Evolutionary conservation across 2,329 filamentous ascomycete species (phyloP).

Genomic region (Colletotrichum lindemuthianum): DNA sequence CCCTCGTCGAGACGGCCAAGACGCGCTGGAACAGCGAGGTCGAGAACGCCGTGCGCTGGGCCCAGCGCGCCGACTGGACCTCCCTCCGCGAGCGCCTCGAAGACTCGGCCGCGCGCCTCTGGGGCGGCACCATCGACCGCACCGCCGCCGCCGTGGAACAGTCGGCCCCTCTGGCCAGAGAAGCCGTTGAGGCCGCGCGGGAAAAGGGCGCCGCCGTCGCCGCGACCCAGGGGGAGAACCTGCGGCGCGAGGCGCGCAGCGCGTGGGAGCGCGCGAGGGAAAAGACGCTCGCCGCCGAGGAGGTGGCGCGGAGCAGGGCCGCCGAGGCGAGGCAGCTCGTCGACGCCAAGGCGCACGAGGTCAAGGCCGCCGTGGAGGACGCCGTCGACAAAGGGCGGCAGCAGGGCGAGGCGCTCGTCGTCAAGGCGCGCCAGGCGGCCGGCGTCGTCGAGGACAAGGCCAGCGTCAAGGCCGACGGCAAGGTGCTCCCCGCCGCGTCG

Average conservation of each 20-base stretch:
- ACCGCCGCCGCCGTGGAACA: conserved; percentile 41
- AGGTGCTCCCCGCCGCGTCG: conserved; percentile 50
- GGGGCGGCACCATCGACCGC: conserved; percentile 50
- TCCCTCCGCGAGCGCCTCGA: conserved; percentile 69
- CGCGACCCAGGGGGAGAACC: conserved; percentile 36
- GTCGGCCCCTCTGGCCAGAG: conserved; percentile 46
- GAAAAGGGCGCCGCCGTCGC: conserved; percentile 48
- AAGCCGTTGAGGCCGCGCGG: conserved; percentile 45
- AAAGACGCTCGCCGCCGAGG: conserved; percentile 35
- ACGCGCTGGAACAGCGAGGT: conserved; percentile 83
- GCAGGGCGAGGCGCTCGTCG: conserved; percentile 36
- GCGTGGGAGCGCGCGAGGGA: conserved; percentile 38
- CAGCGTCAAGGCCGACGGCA: conserved; percentile 51
- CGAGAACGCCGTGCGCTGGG: conserved; percentile 71
- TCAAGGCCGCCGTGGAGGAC: conserved; percentile 29
- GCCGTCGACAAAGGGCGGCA: conserved; percentile 32
- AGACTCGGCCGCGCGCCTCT: conserved; percentile 56
- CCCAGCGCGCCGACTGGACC: conserved; percentile 73
- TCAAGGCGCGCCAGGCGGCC: conserved; percentile 44
- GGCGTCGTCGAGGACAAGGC: conserved; percentile 37
- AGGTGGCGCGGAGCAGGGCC: conserved; percentile 26
- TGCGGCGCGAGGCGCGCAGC: conserved; percentile 38
- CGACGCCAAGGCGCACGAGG: conserved; percentile 30
- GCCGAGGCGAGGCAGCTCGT: conserved; percentile 27
- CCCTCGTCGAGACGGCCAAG: conserved; percentile 74